Conservation (phyloP, 1,284 basidiomycete species). For the Marasmius oreades region DNA sequence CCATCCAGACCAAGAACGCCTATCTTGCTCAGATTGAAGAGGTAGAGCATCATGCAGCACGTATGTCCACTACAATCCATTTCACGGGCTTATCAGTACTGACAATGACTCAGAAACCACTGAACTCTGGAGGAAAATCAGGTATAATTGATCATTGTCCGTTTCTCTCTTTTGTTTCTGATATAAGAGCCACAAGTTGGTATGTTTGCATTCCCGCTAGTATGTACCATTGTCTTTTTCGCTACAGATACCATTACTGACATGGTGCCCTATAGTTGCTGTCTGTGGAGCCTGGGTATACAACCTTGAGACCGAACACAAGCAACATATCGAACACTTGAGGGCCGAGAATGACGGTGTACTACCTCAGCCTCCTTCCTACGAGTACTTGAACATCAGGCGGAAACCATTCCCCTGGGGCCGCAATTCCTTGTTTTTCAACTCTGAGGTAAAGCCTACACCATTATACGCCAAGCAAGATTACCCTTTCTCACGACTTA, state of each 20-base stretch:
- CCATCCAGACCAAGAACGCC: slow-evolving; percentile 34
- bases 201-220: slow-evolving; percentile 74
- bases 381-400: slow-evolving; percentile 75
- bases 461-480: neutral
- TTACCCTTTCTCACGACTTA: slow-evolving; percentile 2
- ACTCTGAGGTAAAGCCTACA: slow-evolving; percentile 53
- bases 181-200: slow-evolving; percentile 42
- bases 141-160: slow-evolving; percentile 37
- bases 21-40: slow-evolving; percentile 57
- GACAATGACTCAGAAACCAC: slow-evolving; percentile 52
- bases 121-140: slow-evolving; percentile 83
- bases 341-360: slow-evolving; percentile 73
- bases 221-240: slow-evolving; percentile 32
- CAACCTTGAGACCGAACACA: slow-evolving; percentile 74
- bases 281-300: slow-evolving; percentile 69
- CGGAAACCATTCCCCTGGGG: slow-evolving; percentile 83
- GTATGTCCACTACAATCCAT: slow-evolving; percentile 34
- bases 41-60: slow-evolving; percentile 63
- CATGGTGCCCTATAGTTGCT: slow-evolving; percentile 43
- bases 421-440: slow-evolving; percentile 77
- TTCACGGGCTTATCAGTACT: slow-evolving; percentile 7
- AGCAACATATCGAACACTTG: slow-evolving; percentile 67
- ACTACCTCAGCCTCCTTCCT: slow-evolving; percentile 67
- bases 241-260: slow-evolving; percentile 3
- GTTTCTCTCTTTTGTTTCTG: slow-evolving; percentile 1